Evolutionary conservation across 2,329 filamentous ascomycete genomes (phyloP), one percentile per base, ranked within the genome.

Genomic region (Fusarium sp.): DNA sequence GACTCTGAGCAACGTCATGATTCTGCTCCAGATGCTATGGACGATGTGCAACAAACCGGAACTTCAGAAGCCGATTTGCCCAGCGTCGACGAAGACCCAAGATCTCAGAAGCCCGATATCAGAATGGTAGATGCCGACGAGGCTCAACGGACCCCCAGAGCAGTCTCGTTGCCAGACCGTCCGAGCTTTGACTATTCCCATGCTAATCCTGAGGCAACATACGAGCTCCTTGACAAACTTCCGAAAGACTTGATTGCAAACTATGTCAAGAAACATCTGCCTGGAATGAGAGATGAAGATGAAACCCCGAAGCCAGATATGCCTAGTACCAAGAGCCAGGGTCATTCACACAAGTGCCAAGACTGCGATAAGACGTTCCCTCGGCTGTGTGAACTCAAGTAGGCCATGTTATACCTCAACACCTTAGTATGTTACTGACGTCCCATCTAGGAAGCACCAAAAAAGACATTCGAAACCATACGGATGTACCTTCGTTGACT

Each of bases 401-500:
- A 81, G 62, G 83, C 70, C 8, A 25, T 16, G 25, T 29, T 24
- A 2, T 27, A 13, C 20, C 46, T 22, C 13, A 9, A 24, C 22
- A 18, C 8, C 8, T 29, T 22, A 30, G 52, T 7, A 25, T 14
- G 16, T 51, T 32, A 46, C 24, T 13, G 13, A 57, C 78, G 77
- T 65, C 29, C n/a, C 18, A 22, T 11, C 20, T 61, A 95, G 92
- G 70, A 98, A 98, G 78, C 94, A 97, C 77, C 83, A 88, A 78
- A 95, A 94, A 77, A 89, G 94, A 3, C 94, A 98, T 77, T 85
- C 88, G 10, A 90, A 89, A 70, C 94, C 94, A 0, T 97, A 95
- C 68, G 90, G 90, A 14, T 98, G 94, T 79, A 97, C 94, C 0
- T 92, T 90, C 69, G 79, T 83, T 11, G 80, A 82, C 30, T 97